Evolutionary conservation across 768 basidiomycete species (phyloP).

Genomic region (Tricholoma saponaceum): DNA sequence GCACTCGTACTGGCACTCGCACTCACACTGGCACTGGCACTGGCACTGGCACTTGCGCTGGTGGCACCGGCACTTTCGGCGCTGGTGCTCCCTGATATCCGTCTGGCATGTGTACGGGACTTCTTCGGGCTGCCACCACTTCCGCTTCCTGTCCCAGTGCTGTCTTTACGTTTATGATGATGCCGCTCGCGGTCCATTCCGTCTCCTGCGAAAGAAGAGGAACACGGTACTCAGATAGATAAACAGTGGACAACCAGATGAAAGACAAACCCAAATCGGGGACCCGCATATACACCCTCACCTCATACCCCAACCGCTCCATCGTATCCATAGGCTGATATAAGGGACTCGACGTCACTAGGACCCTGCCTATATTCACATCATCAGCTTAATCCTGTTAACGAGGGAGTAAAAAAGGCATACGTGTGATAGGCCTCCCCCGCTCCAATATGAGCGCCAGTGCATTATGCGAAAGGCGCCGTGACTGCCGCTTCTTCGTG

Average conservation of each 20-base stretch:
- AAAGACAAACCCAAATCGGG: slow-evolving; percentile 48
- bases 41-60: slow-evolving; percentile 7
- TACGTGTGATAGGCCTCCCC: slow-evolving; percentile 67
- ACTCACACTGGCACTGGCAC: no score
- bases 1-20: slow-evolving; percentile 7
- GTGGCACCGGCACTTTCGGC: slow-evolving; percentile 20
- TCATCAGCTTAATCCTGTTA: neutral
- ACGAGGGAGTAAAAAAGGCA: neutral
- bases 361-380: slow-evolving; percentile 52
- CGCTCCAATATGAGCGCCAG: slow-evolving; percentile 78
- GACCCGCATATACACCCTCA: slow-evolving; percentile 65
- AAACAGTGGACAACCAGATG: neutral
- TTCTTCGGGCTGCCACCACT: slow-evolving; percentile 12
- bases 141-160: neutral
- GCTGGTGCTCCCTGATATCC: slow-evolving; percentile 27
- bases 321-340: slow-evolving; percentile 80
- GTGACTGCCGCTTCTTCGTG: slow-evolving; percentile 17
- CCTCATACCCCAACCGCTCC: slow-evolving; percentile 70
- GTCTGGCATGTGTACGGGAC: slow-evolving; percentile 23
- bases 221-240: neutral
- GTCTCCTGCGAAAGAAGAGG: slow-evolving; percentile 30
- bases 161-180: slow-evolving; percentile 18
- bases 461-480: slow-evolving; percentile 71
- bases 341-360: slow-evolving; percentile 79
- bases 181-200: slow-evolving; percentile 50